Percentiles rank a stretch among this genome's conserved stretches.
These are phyloP conservation scores for Pyrus communis DNA, from an alignment of 306 rosid genomes.

Conservation along the genomic window DNA sequence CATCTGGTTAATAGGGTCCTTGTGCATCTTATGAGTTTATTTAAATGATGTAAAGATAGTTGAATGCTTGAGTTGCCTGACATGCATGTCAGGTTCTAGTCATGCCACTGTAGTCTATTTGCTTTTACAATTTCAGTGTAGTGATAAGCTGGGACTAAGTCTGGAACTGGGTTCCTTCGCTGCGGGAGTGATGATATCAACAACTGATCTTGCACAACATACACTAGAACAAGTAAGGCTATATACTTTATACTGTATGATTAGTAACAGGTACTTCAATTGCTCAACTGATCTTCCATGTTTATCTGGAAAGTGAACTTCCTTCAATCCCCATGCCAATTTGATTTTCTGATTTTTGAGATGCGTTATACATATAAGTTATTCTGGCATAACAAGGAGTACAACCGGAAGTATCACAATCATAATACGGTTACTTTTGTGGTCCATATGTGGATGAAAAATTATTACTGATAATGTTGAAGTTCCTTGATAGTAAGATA, in stretches of 20 bases:
- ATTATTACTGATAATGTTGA: not conserved
- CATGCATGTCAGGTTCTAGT: not conserved
- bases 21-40: not conserved
- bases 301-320: not conserved
- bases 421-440: not conserved
- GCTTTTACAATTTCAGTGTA: slow-evolving; percentile 70
- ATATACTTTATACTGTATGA: not conserved
- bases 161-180: slow-evolving; percentile 97
- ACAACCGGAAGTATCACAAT: not conserved
- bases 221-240: slow-evolving; percentile 89
- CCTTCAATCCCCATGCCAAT: not conserved
- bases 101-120: slow-evolving; percentile 17
- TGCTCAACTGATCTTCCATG: not conserved
- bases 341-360: not conserved
- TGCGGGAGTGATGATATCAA: slow-evolving; percentile 98
- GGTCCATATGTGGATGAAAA: not conserved
- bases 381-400: not conserved
- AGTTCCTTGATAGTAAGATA: not conserved
- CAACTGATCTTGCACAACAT: slow-evolving; percentile 98
- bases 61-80: not conserved
- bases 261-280: not conserved
- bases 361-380: not conserved
- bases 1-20: not conserved
- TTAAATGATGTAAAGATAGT: not conserved
- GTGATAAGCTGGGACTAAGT: slow-evolving; percentile 98